Percentiles rank a stretch among this genome's conserved stretches.
phyloP scores from a whole-genome alignment of 768 basidiomycete species.

The Cystobasidiopsis lactophilus region DNA sequence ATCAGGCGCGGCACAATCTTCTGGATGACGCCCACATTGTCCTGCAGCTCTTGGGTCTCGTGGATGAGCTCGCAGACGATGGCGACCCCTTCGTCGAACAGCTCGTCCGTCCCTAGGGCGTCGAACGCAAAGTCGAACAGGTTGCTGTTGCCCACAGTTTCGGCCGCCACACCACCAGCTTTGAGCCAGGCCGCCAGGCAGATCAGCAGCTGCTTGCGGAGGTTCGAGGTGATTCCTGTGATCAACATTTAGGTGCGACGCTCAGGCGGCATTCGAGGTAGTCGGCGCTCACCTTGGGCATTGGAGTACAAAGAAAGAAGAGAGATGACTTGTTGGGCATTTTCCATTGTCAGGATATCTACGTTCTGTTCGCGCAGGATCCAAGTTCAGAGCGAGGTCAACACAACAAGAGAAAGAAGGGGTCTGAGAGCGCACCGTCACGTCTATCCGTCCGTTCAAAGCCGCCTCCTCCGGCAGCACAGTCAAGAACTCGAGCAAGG shows the following conservation, averaged over 20 bases:
- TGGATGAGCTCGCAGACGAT: conserved; percentile 85
- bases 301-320: conserved; percentile 70
- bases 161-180: conserved; percentile 56
- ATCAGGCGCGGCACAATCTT: conserved; percentile 71
- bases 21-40: conserved; percentile 73
- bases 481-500: conserved; percentile 69
- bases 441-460: conserved; percentile 62
- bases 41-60: conserved; percentile 92
- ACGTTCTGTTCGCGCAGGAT: background rate
- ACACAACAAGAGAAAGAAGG: no score
- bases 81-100: conserved; percentile 87
- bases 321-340: conserved; percentile 48
- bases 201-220: conserved; percentile 61
- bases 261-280: background rate
- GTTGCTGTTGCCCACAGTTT: conserved; percentile 46
- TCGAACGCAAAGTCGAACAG: conserved; percentile 64
- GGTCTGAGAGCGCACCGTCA: conserved; percentile 75
- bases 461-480: conserved; percentile 73
- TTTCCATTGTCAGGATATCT: conserved; percentile 38
- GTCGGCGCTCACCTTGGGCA: conserved; percentile 45
- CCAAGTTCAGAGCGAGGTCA: background rate
- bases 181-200: conserved; percentile 71
- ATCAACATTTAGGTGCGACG: background rate
- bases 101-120: conserved; percentile 53
- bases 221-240: conserved; percentile 58